phyloP scores from a whole-genome alignment of 2,329 filamentous ascomycete species.

The Botrytis medusae region DNA sequence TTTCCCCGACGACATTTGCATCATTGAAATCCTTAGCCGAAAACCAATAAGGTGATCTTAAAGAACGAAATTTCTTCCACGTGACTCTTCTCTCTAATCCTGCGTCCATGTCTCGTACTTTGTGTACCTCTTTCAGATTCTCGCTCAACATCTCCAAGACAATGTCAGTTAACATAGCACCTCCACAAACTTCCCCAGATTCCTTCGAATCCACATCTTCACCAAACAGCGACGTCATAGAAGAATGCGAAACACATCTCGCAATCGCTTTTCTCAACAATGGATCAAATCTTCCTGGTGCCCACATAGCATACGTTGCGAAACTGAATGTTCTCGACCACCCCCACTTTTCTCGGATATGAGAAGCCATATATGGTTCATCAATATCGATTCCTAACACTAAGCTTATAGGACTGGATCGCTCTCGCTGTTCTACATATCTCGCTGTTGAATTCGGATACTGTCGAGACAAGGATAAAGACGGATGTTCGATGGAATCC shows the following conservation, averaged over 20 bases:
- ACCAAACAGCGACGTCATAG: background rate
- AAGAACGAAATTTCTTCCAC: slow-evolving; percentile 31
- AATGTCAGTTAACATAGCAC: slow-evolving; percentile 32
- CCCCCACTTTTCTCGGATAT: slow-evolving; percentile 23
- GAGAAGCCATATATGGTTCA: slow-evolving; percentile 30
- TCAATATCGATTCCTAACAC: slow-evolving; percentile 32
- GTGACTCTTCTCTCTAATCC: slow-evolving; percentile 32
- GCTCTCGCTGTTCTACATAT: slow-evolving; percentile 11
- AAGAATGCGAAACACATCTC: slow-evolving; percentile 29
- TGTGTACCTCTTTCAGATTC: slow-evolving; percentile 25
- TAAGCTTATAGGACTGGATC: slow-evolving; percentile 27
- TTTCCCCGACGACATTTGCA: slow-evolving; percentile 18
- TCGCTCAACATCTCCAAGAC: slow-evolving; percentile 28
- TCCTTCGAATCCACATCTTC: slow-evolving; percentile 14
- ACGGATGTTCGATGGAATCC: slow-evolving; percentile 5
- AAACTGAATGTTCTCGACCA: slow-evolving; percentile 31
- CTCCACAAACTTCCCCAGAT: slow-evolving; percentile 28
- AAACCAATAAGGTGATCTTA: slow-evolving; percentile 29
- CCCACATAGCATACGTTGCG: slow-evolving; percentile 28
- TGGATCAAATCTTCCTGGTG: slow-evolving; percentile 32
- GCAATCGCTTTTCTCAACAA: slow-evolving; percentile 31
- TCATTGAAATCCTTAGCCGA: slow-evolving; percentile 21
- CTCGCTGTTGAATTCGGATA: background rate
- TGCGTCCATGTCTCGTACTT: slow-evolving; percentile 30
- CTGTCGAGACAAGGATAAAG: background rate